A percentile compares a stretch with the other conserved stretches of the same genome.
phyloP scores from a whole-genome alignment of 352 stramenopile genomes.

The Chrysophaeum taylorii region DNA sequence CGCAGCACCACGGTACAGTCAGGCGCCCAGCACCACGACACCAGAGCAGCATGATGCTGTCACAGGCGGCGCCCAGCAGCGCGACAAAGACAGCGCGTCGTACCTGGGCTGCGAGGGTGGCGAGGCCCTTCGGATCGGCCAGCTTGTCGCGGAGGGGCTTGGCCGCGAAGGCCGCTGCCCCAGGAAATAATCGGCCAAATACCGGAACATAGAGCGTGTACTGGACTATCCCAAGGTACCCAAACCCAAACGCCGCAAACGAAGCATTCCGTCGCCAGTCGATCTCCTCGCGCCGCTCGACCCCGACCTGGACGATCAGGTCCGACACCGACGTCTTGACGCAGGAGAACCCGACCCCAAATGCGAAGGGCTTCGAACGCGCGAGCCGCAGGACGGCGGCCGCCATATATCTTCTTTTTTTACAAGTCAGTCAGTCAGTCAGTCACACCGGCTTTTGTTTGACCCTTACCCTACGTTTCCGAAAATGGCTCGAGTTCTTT shows the following conservation, averaged over 20 bases:
- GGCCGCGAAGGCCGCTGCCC: slow-evolving; percentile 42
- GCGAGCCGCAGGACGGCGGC: slow-evolving; percentile 28
- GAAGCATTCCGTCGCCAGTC: slow-evolving; percentile 54
- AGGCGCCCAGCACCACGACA: too few relatives aligned
- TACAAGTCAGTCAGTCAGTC: too few relatives aligned
- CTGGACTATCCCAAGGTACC: slow-evolving; percentile 55
- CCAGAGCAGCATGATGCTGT: too few relatives aligned
- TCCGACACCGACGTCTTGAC: slow-evolving; percentile 52
- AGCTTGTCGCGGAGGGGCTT: slow-evolving; percentile 48
- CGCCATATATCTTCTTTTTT: too few relatives aligned
- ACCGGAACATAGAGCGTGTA: slow-evolving; percentile 54
- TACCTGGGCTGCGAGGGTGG: slow-evolving; percentile 35
- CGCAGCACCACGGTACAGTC: too few relatives aligned
- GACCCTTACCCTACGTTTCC: too few relatives aligned
- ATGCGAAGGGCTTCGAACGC: slow-evolving; percentile 44
- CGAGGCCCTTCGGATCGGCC: slow-evolving; percentile 41
- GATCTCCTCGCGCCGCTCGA: slow-evolving; percentile 47
- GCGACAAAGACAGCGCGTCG: too few relatives aligned
- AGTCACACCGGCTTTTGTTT: too few relatives aligned
- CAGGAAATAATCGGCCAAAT: slow-evolving; percentile 50
- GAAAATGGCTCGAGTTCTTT: too few relatives aligned
- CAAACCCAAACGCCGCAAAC: slow-evolving; percentile 53
- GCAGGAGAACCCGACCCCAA: slow-evolving; percentile 46
- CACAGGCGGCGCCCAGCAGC: too few relatives aligned
- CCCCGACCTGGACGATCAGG: slow-evolving; percentile 51